Evolutionary conservation across 305 asterid species (phyloP), one percentile per base, ranked within the genome.

Genomic region (Fraxinus latifolia): DNA sequence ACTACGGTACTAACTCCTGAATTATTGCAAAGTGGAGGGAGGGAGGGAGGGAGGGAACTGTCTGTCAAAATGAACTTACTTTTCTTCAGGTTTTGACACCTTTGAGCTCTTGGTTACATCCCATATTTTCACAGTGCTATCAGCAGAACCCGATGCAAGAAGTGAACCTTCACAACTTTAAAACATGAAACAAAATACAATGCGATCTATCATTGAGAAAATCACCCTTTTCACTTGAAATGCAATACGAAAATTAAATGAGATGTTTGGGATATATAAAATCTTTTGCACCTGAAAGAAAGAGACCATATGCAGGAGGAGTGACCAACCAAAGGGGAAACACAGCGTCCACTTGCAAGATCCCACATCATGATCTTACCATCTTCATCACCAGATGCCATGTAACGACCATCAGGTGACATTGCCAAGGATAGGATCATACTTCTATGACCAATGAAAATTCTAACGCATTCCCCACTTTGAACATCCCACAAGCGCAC

Each of bases 371-470:
- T 95, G 77, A 95, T 92, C 29, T 90, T 90, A 77, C 99, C 99
- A 83, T 95, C 99, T 89, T 95, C 99, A 79, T 95, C 99, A 32
- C 98, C 99, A 65, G 99, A 95, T 77, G 99, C 99, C 99, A 95
- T 92, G 74, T 93, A 93, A 74, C 97, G 96, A 81, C 99, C 99
- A 83, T 94, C 98, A 36, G 98, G 95, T 21, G 99, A 95, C 97
- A 94, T 93, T 34, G 98, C 97, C 89, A 95, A 82, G 70, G 91
- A 86, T 74, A 94, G 84, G 82, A 96, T 85, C 98, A 93, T 93
- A 83, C 99, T 93, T 83, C 98, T 87, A 80, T 96, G 99, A 81
- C 99, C 99, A 39, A 96, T 82, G 86, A 96, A 96, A 86, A 96
- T 90, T 85, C 99, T 90, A 19, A 94, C 97, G 77, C 98, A 94